Base-by-base conservation (phyloP, 108 stramenopile species). In the Fistulifera pelliculosa region DNA sequence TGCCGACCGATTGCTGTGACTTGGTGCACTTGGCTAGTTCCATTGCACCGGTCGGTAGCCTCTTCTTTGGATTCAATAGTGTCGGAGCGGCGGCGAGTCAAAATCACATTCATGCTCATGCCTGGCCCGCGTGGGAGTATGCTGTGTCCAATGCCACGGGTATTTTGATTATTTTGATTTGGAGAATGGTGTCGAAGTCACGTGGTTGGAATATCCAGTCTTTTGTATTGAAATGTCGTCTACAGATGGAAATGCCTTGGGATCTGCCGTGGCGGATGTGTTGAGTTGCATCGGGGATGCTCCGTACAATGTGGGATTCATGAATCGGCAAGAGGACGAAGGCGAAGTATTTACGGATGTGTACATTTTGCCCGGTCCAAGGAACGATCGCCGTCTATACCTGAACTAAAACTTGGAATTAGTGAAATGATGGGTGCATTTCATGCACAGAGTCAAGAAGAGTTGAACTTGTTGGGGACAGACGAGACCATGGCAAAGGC, bases 71-170 rank as follows among this genome's bases (percentile, higher is more conserved):
- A 26, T 77, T 69, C 55, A 81, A 81, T 53, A 56, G 56, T 23
- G 75, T 81, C n/a, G 70, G 79, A 23, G 79, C 73, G 1, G 79
- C 70, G 26, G 79, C 79, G 17, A 59, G 50, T 21, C 79, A 81
- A 59, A 81, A 81, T 68, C 79, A 81, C 44, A 70, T 76, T 51
- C 79, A 81, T 56, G 62, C 61, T 45, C 79, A 81, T 51, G 61
- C 56, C 3, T 77, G 80, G 76, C 61, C 73, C 7, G 51, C 45
- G 42, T 35, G 31, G 31, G 31, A 35, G 3, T 35, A 35, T 56
- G 69, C 75, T 17, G 79, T 68, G 5, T 55, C 31, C 6, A 35
- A 35, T 35, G 31, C 31, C 31, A 35, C 3, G 8, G 8, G 31
- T 8, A 35, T 35, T 35, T 35, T 35, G 31, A 35, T 35, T 35